A percentile compares a stretch with the other conserved stretches of the same genome.
Conservation (phyloP, 805 yeast species). For the Lipomyces mesembrius region DNA sequence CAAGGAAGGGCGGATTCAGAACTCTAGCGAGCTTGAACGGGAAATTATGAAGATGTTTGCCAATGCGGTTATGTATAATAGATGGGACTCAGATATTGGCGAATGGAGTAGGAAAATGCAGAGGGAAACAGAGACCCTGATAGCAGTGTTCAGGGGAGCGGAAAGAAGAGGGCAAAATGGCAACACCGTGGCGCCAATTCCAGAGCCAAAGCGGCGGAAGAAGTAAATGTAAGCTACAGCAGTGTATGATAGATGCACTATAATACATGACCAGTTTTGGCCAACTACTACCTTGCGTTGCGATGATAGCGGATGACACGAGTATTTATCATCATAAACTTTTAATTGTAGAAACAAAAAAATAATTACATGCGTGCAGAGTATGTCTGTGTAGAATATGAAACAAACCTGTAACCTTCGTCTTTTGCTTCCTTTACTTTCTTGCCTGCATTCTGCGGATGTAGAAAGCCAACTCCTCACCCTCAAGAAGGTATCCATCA, state of each 20-base stretch:
- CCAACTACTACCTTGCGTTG: background rate
- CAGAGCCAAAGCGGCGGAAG: constrained; percentile 31
- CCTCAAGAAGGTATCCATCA: constrained; percentile 99
- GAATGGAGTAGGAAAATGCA: constrained; percentile 72
- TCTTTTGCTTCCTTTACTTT: constrained; percentile 67
- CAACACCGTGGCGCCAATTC: constrained; percentile 2
- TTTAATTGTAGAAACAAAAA: constrained; percentile 14
- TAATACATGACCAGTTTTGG: background rate
- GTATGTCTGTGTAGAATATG: constrained; percentile 16
- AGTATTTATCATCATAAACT: constrained; percentile 15
- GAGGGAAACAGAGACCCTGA: constrained; percentile 61
- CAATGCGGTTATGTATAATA: constrained; percentile 82
- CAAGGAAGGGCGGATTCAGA: constrained; percentile 60
- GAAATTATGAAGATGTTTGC: constrained; percentile 79
- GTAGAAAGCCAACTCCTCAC: constrained; percentile 99
- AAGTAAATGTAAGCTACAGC: constrained; percentile 4
- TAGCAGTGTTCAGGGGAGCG: constrained; percentile 61
- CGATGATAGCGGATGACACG: background rate
- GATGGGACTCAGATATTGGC: constrained; percentile 64
- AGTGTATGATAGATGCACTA: background rate
- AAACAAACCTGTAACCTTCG: constrained; percentile 14
- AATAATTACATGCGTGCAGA: constrained; percentile 37
- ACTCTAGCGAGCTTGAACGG: constrained; percentile 60
- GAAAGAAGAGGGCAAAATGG: constrained; percentile 31
- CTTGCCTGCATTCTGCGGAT: constrained; percentile 99